Evolutionary conservation across 768 basidiomycete genomes (phyloP).

Genomic region (Clitopilus passeckerianus): DNA sequence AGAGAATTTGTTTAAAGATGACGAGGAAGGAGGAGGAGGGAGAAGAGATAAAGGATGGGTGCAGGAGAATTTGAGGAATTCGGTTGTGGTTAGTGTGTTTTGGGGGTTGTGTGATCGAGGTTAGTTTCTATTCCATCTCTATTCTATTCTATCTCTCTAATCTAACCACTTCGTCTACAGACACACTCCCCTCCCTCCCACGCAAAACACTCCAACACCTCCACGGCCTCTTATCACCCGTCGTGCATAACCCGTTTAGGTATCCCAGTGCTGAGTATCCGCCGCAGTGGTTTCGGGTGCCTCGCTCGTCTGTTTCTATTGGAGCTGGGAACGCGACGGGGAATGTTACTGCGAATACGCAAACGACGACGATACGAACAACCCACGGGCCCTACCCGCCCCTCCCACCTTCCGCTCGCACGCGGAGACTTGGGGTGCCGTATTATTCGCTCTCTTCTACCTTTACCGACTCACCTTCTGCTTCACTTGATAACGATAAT

Average conservation of each 20-base stretch:
- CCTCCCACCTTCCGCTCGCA: background rate
- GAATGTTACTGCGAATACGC: background rate
- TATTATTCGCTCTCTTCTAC: constrained; percentile 15
- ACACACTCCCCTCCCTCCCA: background rate
- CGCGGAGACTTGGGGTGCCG: background rate
- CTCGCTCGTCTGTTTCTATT: background rate
- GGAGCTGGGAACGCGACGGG: no score
- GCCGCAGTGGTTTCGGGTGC: background rate
- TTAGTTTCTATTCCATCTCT: background rate
- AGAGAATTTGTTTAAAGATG: background rate
- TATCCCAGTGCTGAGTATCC: background rate
- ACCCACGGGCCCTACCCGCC: background rate
- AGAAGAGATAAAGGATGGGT: background rate
- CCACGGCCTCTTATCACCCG: background rate
- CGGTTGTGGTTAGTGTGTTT: background rate
- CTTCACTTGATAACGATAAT: no score
- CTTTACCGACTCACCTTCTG: no score
- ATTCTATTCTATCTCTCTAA: background rate
- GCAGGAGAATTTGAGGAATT: background rate
- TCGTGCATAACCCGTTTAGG: background rate
- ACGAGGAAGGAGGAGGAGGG: background rate
- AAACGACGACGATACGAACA: background rate
- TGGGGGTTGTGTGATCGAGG: background rate
- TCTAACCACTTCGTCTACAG: background rate
- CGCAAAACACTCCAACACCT: background rate